Percentiles rank a stretch among this genome's conserved stretches.
phyloP scores from a whole-genome alignment of 768 basidiomycete species.

The Boletus patriciae region DNA sequence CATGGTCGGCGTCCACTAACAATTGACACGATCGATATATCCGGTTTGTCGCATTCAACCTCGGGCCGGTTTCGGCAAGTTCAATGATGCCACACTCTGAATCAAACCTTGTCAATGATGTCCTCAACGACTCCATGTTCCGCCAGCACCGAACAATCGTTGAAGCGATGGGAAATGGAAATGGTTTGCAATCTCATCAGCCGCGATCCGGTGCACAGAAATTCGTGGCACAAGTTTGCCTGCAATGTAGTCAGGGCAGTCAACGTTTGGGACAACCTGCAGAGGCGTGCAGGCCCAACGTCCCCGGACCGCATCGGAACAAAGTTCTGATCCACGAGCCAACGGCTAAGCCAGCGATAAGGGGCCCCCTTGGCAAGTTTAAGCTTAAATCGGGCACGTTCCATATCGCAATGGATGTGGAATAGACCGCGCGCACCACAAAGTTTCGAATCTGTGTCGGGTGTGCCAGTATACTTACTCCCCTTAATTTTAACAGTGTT shows the following conservation, averaged over 20 bases:
- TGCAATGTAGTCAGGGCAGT: neutral
- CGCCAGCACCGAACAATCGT: neutral
- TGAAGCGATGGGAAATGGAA: neutral
- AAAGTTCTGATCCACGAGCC: slow-evolving; percentile 14
- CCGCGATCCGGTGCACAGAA: neutral
- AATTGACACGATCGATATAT: neutral
- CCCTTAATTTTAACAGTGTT: slow-evolving; percentile 1
- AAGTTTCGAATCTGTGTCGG: neutral
- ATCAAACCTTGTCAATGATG: too few relatives aligned
- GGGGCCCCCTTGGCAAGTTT: slow-evolving; percentile 40
- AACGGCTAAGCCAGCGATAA: slow-evolving; percentile 15
- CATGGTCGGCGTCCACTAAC: slow-evolving; percentile 13
- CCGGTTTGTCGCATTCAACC: neutral
- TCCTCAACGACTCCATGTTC: neutral
- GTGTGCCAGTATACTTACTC: neutral
- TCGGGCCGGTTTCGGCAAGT: neutral
- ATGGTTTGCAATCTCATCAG: neutral
- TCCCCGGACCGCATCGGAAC: slow-evolving; percentile 14
- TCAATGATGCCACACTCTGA: neutral
- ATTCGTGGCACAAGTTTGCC: neutral
- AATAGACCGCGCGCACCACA: neutral
- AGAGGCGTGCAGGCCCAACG: neutral
- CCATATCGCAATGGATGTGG: slow-evolving; percentile 37
- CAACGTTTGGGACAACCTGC: neutral
- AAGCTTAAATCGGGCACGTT: slow-evolving; percentile 38